Evolutionary conservation across 768 basidiomycete genomes (phyloP).

Genomic region (Myochromella boudieri): DNA sequence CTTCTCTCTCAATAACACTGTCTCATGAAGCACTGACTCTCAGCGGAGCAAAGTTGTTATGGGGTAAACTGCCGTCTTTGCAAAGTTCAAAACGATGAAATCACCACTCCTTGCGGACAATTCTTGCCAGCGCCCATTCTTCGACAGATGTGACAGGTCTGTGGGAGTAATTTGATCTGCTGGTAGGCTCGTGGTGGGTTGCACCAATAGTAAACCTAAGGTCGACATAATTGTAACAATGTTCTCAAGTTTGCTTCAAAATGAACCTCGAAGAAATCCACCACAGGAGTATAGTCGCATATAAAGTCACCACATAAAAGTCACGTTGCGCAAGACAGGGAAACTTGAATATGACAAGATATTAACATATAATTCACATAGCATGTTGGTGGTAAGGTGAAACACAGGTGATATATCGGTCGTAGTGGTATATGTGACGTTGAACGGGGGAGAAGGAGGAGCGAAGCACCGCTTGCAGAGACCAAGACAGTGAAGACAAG

Average conservation of each 20-base stretch:
- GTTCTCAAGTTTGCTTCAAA: too few relatives aligned
- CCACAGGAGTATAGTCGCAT: too few relatives aligned
- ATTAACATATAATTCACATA: constrained; percentile 22
- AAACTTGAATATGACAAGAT: constrained; percentile 15
- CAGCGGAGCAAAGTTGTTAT: too few relatives aligned
- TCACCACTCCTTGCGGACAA: not conserved
- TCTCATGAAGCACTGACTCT: too few relatives aligned
- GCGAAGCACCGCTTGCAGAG: constrained; percentile 1
- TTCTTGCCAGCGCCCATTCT: not conserved
- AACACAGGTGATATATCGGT: constrained; percentile 11
- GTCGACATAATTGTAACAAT: not conserved
- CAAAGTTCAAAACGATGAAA: too few relatives aligned
- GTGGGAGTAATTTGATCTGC: not conserved
- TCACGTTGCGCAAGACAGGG: too few relatives aligned
- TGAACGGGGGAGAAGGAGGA: constrained; percentile 5
- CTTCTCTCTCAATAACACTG: too few relatives aligned
- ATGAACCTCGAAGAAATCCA: too few relatives aligned
- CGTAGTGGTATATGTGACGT: constrained; percentile 8
- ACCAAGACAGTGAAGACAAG: constrained; percentile 6
- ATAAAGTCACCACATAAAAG: too few relatives aligned
- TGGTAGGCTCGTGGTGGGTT: too few relatives aligned
- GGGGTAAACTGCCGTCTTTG: too few relatives aligned
- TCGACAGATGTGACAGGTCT: not conserved
- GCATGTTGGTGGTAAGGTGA: constrained; percentile 13
- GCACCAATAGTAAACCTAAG: too few relatives aligned